Evolutionary conservation across 2,329 filamentous ascomycete genomes (phyloP).

Genomic region (Botrytis hyacinthi): DNA sequence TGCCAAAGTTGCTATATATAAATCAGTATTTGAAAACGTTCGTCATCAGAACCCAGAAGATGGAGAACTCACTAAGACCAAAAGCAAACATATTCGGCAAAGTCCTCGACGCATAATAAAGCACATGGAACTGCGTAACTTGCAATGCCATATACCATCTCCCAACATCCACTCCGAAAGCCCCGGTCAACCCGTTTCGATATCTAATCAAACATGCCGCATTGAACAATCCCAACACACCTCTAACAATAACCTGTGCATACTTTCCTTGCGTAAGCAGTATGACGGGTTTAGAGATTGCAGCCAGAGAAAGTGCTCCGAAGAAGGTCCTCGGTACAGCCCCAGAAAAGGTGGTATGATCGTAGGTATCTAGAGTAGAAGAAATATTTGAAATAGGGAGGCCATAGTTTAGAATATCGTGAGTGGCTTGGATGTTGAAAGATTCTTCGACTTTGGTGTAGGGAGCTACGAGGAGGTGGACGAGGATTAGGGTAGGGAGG

Average conservation of each 20-base stretch:
- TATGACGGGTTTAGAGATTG: constrained; percentile 65
- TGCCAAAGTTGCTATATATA: constrained; percentile 60
- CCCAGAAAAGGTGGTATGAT: constrained; percentile 88
- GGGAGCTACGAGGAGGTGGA: constrained; percentile 73
- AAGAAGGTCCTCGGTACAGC: constrained; percentile 89
- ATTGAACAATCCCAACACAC: constrained; percentile 76
- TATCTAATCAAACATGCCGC: constrained; percentile 66
- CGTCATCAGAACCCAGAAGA: neutral
- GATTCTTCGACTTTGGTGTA: constrained; percentile 99
- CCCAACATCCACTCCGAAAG: constrained; percentile 66
- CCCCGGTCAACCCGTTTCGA: constrained; percentile 57
- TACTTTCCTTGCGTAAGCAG: constrained; percentile 53
- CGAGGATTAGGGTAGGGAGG: constrained; percentile 60
- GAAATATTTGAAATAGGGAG: constrained; percentile 59
- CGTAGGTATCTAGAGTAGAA: constrained; percentile 65
- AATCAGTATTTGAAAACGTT: constrained; percentile 15
- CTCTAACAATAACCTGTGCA: constrained; percentile 65
- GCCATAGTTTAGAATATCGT: constrained; percentile 84
- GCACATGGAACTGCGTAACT: constrained; percentile 83
- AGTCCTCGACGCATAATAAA: constrained; percentile 89
- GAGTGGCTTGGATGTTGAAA: constrained; percentile 91
- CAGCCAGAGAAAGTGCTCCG: constrained; percentile 74
- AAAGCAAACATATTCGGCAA: constrained; percentile 98
- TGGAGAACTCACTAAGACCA: constrained; percentile 63
- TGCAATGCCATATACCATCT: constrained; percentile 80